Base-by-base conservation (phyloP, 139 green algal species). In the Astrephomene gubernaculifera region DNA sequence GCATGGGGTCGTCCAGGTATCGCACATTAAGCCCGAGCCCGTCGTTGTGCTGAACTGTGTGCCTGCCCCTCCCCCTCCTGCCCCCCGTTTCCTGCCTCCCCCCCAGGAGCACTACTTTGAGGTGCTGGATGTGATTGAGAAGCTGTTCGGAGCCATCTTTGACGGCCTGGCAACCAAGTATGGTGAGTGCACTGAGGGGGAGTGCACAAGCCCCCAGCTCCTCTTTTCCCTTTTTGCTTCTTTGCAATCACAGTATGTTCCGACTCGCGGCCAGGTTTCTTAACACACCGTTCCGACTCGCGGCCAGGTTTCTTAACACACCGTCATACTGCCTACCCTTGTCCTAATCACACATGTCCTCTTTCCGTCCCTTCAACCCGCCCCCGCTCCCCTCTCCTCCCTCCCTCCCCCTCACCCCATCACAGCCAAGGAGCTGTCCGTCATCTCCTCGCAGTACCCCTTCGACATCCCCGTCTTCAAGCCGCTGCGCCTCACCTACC, bases 91-190 rank as follows among this genome's bases (percentile, higher is more conserved):
- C n/a, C n/a, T n/a, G n/a, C n/a, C n/a, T n/a, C n/a, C n/a, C n/a
- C n/a, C n/a, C n/a, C n/a, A n/a, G 64, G 96, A 99, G 91, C 95
- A 98, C 85, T 99, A 99, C 92, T 94, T 94, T 44, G 97, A 99
- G 92, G 94, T 95, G 53, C 84, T 99, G 90, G 97, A 99, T 83
- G 92, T 99, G 45, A 89, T 99, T 25, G 96, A 99, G 88, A 71
- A 88, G 29, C 85, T 99, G 5, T 99, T 99, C 74, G 89, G 96
- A 21, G 80, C 93, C 84, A 98, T 99, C 53, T 99, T 99, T 87
- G 87, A 98, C 41, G 96, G 94, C 39, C 90, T 99, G 22, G 93
- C 91, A 39, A 81, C 85, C 24, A 79, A 80, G 21, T 96, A 86
- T n/a, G 79, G 87, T 91, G 41, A 65, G 74, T 63, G 27, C 63